Conservation (phyloP, 257 asterid species). For the Nicotiana otophora region DNA sequence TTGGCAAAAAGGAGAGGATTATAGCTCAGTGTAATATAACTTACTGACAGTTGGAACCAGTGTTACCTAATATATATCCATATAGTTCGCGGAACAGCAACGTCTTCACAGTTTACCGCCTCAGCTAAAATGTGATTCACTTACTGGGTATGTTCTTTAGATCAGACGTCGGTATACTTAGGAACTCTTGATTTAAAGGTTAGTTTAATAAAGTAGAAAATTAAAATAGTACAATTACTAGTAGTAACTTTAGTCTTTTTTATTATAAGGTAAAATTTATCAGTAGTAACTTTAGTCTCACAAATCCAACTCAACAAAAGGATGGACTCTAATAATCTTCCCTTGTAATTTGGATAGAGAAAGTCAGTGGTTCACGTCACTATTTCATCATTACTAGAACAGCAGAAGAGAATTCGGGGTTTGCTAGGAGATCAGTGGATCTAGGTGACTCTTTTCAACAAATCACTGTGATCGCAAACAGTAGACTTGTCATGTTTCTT, state of each 20-base stretch:
- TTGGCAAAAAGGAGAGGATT: background rate
- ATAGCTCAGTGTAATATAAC: background rate
- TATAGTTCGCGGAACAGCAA: background rate
- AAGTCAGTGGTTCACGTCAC: background rate
- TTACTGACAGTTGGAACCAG: background rate
- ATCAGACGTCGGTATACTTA: background rate
- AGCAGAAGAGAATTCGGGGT: background rate
- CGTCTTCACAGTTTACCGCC: background rate
- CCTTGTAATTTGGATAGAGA: background rate
- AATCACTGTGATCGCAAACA: background rate
- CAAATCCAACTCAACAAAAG: background rate
- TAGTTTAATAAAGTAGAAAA: background rate
- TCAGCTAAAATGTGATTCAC: background rate
- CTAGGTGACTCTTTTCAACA: background rate
- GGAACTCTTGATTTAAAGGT: background rate
- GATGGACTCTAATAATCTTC: background rate
- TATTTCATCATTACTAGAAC: background rate
- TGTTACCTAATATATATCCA: background rate
- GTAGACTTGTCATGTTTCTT: background rate
- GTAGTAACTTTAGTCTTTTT: background rate
- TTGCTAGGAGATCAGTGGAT: background rate
- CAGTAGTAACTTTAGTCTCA: background rate
- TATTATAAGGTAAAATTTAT: background rate
- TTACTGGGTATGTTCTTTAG: background rate
- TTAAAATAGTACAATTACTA: background rate